Evolutionary conservation across 306 rosid genomes (phyloP), one percentile per base, ranked within the genome.

Genomic region (Prinsepia uniflora): DNA sequence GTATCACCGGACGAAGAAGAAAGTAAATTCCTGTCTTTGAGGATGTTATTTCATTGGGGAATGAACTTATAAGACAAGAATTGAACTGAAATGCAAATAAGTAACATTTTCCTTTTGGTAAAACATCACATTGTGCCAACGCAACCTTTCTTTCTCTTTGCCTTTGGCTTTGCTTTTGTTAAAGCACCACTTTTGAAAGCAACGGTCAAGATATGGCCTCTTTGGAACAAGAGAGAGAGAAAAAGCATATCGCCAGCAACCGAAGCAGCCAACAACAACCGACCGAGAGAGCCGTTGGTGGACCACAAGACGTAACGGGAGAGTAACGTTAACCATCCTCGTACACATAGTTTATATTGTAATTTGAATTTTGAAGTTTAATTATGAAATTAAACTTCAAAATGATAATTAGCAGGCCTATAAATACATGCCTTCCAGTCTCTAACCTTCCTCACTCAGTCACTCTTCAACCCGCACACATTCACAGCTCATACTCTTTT

Each of bases 261-360:
- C 36, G 2, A 30, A 30, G 36, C 36, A 30, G 36, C 36, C 36
- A 30, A 55, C 61, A 55, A 44, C 40, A 5, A 71, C 73, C 42
- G 45, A 70, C 74, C 60, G 58, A 75, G 52, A 67, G 63, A 75
- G 79, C 79, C 79, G 79, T 75, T 75, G 44, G 50, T 66, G 61
- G 78, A 55, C 72, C 34, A 7, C 12, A 24, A 43, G 56, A 24
- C 64, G 65, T 24, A 20, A 55, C 65, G 58, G 52, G 43, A 75
- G 39, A 75, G 47, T 45, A 46, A 75, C 78, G 68, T 57, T 43
- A 30, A 43, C 24, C 44, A 8, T 41, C 52, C 14, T 56, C 52
- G 8, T 20, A 12, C 15, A 1, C 4, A n/a, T 52, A 3, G 13
- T 18, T 19, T 19, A 4, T 12, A 45, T 19, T 65, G 45, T 50